These are phyloP conservation scores for Heterobasidion parviporum DNA, from an alignment of 1,284 basidiomycete genomes.

Conservation along the genomic window DNA sequence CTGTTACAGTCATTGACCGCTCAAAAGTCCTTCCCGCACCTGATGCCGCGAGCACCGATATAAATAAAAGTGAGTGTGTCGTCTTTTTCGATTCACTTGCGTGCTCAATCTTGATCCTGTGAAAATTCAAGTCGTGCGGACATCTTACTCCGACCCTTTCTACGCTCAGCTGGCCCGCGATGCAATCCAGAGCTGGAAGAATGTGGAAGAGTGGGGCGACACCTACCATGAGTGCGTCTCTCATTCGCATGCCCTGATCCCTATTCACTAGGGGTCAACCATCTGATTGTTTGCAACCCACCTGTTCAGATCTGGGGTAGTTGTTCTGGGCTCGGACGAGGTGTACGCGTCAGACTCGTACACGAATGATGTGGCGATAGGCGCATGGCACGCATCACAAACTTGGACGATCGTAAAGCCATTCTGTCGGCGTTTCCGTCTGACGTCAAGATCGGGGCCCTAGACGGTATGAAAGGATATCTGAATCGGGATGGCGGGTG, in stretches of 20 bases:
- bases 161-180: conserved; percentile 68
- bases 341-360: conserved; percentile 42
- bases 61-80: conserved; percentile 75
- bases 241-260: conserved; percentile 3
- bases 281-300: neutral
- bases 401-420: conserved; percentile 28
- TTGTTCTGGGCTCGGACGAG: conserved; percentile 36
- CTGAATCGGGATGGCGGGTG: conserved; percentile 79
- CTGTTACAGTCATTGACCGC: conserved; percentile 69
- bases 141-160: conserved; percentile 59
- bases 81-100: conserved; percentile 7
- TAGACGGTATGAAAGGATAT: conserved; percentile 43
- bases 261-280: neutral
- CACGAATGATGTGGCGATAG: conserved; percentile 49
- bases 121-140: conserved; percentile 49
- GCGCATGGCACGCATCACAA: conserved; percentile 39
- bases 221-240: conserved; percentile 70
- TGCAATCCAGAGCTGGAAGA: conserved; percentile 67
- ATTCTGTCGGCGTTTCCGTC: conserved; percentile 39
- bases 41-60: conserved; percentile 78
- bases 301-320: conserved; percentile 47
- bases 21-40: conserved; percentile 57
- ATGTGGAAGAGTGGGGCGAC: conserved; percentile 56
- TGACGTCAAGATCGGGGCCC: conserved; percentile 22
- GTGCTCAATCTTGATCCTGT: neutral